phyloP scores from a whole-genome alignment of 139 green algal genomes.

The Edaphochlamys debaryana region DNA sequence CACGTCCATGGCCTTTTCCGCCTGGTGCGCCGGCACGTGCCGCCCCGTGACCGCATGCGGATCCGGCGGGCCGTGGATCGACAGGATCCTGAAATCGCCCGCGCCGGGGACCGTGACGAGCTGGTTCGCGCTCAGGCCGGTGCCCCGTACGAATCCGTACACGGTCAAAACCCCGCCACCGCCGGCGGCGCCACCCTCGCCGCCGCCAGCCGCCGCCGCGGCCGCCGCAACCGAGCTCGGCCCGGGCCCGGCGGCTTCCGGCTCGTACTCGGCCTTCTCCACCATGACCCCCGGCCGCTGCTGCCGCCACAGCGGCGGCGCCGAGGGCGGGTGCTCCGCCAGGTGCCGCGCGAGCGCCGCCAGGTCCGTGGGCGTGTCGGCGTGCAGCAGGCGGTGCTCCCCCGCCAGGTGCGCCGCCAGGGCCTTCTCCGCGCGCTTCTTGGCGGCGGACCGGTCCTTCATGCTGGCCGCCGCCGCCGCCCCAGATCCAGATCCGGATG shows the following conservation, averaged over 20 bases:
- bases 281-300: slow-evolving; percentile 78
- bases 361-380: slow-evolving; percentile 65
- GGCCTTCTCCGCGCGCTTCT: slow-evolving; percentile 77
- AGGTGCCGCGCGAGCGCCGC: slow-evolving; percentile 78
- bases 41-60: slow-evolving; percentile 11
- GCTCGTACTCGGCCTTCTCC: slow-evolving; percentile 63
- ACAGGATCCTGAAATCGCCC: slow-evolving; percentile 83
- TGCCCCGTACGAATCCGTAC: slow-evolving; percentile 76
- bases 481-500: neutral
- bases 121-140: slow-evolving; percentile 80
- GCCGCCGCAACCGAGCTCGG: neutral
- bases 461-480: slow-evolving; percentile 47
- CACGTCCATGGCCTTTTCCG: neutral
- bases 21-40: slow-evolving; percentile 7
- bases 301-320: slow-evolving; percentile 76
- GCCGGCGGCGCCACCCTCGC: slow-evolving; percentile 10
- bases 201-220: slow-evolving; percentile 6
- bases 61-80: slow-evolving; percentile 64
- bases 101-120: slow-evolving; percentile 78
- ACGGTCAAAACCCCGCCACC: slow-evolving; percentile 57
- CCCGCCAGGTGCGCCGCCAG: slow-evolving; percentile 65
- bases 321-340: slow-evolving; percentile 51
- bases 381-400: slow-evolving; percentile 66
- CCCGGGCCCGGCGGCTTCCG: neutral
- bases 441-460: slow-evolving; percentile 80